Evolutionary conservation across 805 yeast genomes (phyloP).

Genomic region (Metschnikowia borealis): DNA sequence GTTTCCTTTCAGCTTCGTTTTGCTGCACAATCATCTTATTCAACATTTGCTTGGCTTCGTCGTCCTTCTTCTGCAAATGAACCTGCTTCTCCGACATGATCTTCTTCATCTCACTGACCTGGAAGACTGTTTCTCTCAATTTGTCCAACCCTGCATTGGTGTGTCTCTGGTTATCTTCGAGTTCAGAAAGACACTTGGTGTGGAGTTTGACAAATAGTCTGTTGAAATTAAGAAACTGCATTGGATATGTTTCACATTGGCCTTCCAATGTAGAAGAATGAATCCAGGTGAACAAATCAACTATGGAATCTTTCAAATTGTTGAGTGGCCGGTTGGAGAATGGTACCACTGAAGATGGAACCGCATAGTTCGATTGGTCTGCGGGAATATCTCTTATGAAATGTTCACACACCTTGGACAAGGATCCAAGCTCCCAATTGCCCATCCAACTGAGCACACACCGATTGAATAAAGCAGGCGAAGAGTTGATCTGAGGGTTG

Average conservation of each 20-base stretch:
- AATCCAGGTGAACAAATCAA: conserved; percentile 43
- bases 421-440: conserved; percentile 58
- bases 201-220: conserved; percentile 43
- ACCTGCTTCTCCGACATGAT: conserved; percentile 51
- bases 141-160: conserved; percentile 70
- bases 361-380: conserved; percentile 40
- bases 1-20: conserved; percentile 87
- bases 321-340: conserved; percentile 11
- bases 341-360: conserved; percentile 26
- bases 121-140: conserved; percentile 69
- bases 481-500: conserved; percentile 53
- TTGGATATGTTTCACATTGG: conserved; percentile 40
- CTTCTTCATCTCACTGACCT: conserved; percentile 57
- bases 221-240: conserved; percentile 51
- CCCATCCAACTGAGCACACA: conserved; percentile 91
- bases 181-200: conserved; percentile 37
- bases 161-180: conserved; percentile 69
- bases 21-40: conserved; percentile 77
- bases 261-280: conserved; percentile 33
- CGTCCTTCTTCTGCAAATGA: conserved; percentile 51
- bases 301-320: conserved; percentile 42
- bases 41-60: conserved; percentile 67
- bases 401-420: conserved; percentile 46
- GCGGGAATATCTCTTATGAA: conserved; percentile 48
- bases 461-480: conserved; percentile 87